Percentiles rank a stretch among this genome's conserved stretches.
These are phyloP conservation scores for Nemania sp. DNA, from an alignment of 2,329 filamentous ascomycete genomes.

Conservation along the genomic window DNA sequence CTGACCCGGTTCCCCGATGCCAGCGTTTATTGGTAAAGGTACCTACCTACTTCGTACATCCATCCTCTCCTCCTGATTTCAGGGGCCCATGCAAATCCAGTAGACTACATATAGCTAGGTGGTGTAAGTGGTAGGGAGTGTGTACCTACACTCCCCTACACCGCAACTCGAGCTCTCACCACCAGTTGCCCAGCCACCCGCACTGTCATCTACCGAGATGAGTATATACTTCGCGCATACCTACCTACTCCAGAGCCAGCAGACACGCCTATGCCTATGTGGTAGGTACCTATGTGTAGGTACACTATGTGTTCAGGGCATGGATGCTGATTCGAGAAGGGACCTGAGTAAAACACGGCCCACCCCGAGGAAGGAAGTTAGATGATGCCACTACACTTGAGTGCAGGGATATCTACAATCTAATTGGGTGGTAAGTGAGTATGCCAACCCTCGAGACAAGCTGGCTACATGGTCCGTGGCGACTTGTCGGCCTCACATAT, in stretches of 20 bases:
- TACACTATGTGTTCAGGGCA: background rate
- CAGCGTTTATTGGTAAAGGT: background rate
- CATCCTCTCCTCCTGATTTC: background rate
- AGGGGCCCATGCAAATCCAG: background rate
- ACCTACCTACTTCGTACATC: background rate
- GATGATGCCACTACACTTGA: background rate
- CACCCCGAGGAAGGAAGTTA: background rate
- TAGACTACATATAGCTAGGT: no score
- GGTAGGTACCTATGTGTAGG: no score
- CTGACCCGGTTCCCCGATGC: conserved; percentile 21
- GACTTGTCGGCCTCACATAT: background rate
- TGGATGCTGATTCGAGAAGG: no score
- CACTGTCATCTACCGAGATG: no score
- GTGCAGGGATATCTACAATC: background rate
- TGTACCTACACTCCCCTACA: no score
- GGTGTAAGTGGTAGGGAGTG: no score
- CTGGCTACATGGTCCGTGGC: background rate
- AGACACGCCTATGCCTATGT: no score
- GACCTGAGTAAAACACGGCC: background rate
- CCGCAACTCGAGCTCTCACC: background rate
- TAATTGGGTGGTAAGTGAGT: background rate
- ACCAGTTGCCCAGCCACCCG: background rate
- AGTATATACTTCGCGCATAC: no score
- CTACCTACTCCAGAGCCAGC: no score
- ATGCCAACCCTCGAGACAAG: background rate